Base-by-base conservation (phyloP, 768 basidiomycete genomes). In the Amylocystis lapponica region DNA sequence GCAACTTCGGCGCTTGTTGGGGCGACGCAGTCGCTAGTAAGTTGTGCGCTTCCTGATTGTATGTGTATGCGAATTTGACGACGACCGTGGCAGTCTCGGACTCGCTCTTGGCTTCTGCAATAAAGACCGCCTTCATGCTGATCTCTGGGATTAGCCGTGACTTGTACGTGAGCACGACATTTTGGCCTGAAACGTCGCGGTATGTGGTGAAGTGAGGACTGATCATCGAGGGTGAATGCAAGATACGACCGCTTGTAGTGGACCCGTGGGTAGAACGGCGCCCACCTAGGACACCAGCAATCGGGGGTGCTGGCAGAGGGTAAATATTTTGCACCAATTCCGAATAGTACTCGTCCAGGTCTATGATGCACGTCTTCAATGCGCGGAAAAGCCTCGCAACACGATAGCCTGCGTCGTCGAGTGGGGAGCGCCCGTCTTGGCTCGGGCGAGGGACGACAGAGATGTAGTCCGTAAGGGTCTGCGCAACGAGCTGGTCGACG, bases 391-490 rank as follows among this genome's bases (percentile, higher is more conserved):
- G 20, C 26, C 23, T 34, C 14, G 45, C 48, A 10, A 48, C 20
- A 14, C 38, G 34, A 22, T 35, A 16, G 19, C 37, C 30, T 6
- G 26, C 33, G 5, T 25, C 35, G 27, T 25, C 37, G 35, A 40
- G 17, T 16, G 19, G 4, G 1, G 43, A 36, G 20, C 23, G 13
- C 27, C 33, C 41, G 8, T 17, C 17, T 19, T 19, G 13, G 3
- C 11, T 33, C 9, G 36, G 32, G 16, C 34, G 37, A 20, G 41
- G 36, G 8, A 36, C 33, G 22, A 47, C 7, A 25, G 25, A 47
- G 13, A 49, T 26, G 29, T 42, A 46, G 38, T 53, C 56, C 8
- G 49, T 49, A 2, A 57, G 46, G 10, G 41, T 10, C 31, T 57
- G 51, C 9, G 41, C 40, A 8, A 57, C 41, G 27, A 52, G 33